These are phyloP conservation scores for Exophiala sp. DNA, from an alignment of 2,329 filamentous ascomycete genomes.

Conservation along the genomic window DNA sequence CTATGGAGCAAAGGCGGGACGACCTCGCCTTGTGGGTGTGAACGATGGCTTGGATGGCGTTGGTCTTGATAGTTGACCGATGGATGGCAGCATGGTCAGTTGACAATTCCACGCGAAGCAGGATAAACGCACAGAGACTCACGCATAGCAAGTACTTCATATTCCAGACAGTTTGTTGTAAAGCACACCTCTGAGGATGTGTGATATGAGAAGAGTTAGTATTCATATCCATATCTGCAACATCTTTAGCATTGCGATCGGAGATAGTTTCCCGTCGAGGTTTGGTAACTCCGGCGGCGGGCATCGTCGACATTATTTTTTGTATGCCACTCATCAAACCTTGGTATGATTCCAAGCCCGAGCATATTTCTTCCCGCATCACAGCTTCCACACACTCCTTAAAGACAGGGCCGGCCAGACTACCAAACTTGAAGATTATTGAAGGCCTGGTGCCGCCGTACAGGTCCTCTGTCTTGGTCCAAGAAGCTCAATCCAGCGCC, in stretches of 20 bases:
- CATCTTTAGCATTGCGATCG: background rate
- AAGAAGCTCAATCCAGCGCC: too few relatives aligned
- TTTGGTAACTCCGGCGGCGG: background rate
- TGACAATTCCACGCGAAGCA: background rate
- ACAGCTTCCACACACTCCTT: too few relatives aligned
- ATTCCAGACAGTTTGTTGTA: background rate
- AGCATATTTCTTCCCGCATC: too few relatives aligned
- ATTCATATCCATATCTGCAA: too few relatives aligned
- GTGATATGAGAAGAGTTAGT: background rate
- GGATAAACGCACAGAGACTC: background rate
- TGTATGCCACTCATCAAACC: too few relatives aligned
- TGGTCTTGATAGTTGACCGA: slow-evolving; percentile 15
- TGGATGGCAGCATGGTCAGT: background rate
- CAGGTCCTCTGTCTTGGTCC: background rate
- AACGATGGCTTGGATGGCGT: slow-evolving; percentile 18
- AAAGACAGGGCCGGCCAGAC: too few relatives aligned
- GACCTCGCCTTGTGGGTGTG: slow-evolving; percentile 16
- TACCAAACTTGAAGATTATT: too few relatives aligned
- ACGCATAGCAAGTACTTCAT: slow-evolving; percentile 4
- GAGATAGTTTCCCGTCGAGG: background rate
- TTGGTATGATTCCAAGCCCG: too few relatives aligned
- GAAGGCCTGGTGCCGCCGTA: background rate
- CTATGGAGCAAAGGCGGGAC: slow-evolving; percentile 48
- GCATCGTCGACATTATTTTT: background rate
- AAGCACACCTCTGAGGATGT: background rate